phyloP scores from a whole-genome alignment of 805 yeast species.

The Saturnispora hagleri region DNA sequence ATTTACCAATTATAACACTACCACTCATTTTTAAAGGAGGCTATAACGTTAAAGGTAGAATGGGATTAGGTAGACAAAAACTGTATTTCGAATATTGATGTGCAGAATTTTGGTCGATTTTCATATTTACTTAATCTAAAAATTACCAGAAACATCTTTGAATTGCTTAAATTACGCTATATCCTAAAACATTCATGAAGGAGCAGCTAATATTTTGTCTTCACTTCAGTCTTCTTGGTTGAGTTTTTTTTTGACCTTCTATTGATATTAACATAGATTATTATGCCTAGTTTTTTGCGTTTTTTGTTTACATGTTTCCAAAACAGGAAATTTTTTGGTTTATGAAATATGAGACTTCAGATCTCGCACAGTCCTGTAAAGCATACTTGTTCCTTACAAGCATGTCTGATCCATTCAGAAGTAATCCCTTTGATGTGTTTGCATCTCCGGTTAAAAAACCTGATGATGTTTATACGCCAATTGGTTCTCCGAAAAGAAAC shows the following conservation, averaged over 20 bases:
- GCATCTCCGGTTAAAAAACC: constrained; percentile 27
- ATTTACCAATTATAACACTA: neutral
- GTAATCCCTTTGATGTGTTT: constrained; percentile 21
- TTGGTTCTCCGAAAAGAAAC: constrained; percentile 24
- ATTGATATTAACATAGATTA: neutral
- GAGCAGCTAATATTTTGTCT: too few relatives aligned
- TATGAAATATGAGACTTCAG: constrained; percentile 1
- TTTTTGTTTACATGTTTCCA: constrained; percentile 11
- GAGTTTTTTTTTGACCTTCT: too few relatives aligned
- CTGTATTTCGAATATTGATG: too few relatives aligned
- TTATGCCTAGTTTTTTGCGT: neutral
- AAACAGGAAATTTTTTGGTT: constrained; percentile 10
- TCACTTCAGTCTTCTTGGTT: too few relatives aligned
- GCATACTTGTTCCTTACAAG: neutral
- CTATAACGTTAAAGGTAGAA: too few relatives aligned
- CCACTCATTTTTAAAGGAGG: neutral
- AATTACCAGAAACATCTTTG: too few relatives aligned
- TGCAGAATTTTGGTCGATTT: too few relatives aligned
- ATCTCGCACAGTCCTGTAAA: constrained; percentile 1
- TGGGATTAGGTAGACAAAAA: too few relatives aligned
- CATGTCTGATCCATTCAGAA: constrained; percentile 20
- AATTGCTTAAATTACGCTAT: too few relatives aligned
- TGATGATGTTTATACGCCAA: constrained; percentile 24
- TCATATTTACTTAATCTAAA: too few relatives aligned
- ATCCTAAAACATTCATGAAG: too few relatives aligned